Conservation (phyloP, 2,329 filamentous ascomycete genomes). For the Tolypocladium capitatum region DNA sequence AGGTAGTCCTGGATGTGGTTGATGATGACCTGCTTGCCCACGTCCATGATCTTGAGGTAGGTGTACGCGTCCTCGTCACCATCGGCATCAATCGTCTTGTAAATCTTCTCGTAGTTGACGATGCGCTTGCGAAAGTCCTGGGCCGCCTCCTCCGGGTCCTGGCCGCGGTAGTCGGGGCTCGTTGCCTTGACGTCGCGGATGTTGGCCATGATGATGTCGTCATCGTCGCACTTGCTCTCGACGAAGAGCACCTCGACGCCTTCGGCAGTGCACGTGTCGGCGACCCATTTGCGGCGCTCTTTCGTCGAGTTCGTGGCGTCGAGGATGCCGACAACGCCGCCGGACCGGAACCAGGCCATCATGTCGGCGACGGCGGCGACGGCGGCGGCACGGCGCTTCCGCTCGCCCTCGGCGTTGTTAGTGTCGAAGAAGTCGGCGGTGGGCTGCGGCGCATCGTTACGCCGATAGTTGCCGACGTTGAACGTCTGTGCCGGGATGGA, state of each 20-base stretch:
- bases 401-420: conserved; percentile 79
- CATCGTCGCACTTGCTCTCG: conserved; percentile 92
- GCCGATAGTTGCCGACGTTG: conserved; percentile 94
- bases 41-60: conserved; percentile 95
- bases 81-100: conserved; percentile 77
- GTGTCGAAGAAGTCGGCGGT: conserved; percentile 92
- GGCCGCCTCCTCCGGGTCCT: conserved; percentile 85
- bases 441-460: conserved; percentile 78
- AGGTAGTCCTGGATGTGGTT: conserved; percentile 95
- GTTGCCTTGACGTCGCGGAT: conserved; percentile 96
- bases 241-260: conserved; percentile 88
- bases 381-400: conserved; percentile 73
- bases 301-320: conserved; percentile 97
- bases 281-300: conserved; percentile 77
- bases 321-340: conserved; percentile 80
- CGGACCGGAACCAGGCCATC: conserved; percentile 75
- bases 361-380: conserved; percentile 89
- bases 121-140: conserved; percentile 90
- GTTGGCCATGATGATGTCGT: conserved; percentile 94
- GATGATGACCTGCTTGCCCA: conserved; percentile 93
- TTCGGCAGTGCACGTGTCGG: conserved; percentile 61
- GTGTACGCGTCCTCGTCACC: conserved; percentile 73
- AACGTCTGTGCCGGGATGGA: conserved; percentile 89
- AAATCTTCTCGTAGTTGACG: conserved; percentile 93
- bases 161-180: conserved; percentile 84